These are phyloP conservation scores for Physcomitrium patens DNA, from an alignment of 225 moss, liverwort and hornwort genomes.

Conservation along the genomic window DNA sequence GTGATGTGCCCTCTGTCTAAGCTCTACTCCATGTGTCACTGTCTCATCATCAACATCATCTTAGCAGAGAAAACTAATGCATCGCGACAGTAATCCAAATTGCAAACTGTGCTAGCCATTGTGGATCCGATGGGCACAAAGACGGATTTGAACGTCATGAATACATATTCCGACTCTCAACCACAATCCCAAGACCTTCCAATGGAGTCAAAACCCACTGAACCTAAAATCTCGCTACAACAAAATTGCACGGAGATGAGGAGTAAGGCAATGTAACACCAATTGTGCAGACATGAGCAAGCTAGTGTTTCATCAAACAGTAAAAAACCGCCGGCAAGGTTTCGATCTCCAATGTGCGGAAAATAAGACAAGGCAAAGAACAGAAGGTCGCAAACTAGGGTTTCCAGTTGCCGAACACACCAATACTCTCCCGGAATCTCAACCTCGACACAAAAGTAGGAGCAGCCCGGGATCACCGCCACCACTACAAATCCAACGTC, in stretches of 20 bases:
- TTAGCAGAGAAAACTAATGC: background rate
- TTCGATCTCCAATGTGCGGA: slow-evolving; percentile 9
- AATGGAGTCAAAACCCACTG: no score
- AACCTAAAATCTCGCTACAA: no score
- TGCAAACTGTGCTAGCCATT: background rate
- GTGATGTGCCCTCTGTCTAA: slow-evolving; percentile 14
- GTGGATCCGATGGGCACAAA: no score
- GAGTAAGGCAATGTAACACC: no score
- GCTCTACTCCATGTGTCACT: background rate
- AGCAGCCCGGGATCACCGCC: no score
- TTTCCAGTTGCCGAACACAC: slow-evolving; percentile 21
- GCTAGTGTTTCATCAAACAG: background rate
- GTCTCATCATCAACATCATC: background rate
- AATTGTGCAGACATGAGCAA: background rate
- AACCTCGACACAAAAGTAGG: no score
- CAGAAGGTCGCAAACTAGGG: slow-evolving; percentile 26
- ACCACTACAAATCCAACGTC: no score
- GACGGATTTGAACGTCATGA: no score
- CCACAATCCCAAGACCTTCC: no score
- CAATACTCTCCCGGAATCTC: no score
- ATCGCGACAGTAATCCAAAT: background rate
- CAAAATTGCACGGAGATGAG: no score
- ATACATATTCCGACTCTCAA: no score
- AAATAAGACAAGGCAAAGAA: background rate
- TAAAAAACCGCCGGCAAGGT: background rate